phyloP scores from a whole-genome alignment of 176 grass and related monocot species.

The Raddia guianensis region DNA sequence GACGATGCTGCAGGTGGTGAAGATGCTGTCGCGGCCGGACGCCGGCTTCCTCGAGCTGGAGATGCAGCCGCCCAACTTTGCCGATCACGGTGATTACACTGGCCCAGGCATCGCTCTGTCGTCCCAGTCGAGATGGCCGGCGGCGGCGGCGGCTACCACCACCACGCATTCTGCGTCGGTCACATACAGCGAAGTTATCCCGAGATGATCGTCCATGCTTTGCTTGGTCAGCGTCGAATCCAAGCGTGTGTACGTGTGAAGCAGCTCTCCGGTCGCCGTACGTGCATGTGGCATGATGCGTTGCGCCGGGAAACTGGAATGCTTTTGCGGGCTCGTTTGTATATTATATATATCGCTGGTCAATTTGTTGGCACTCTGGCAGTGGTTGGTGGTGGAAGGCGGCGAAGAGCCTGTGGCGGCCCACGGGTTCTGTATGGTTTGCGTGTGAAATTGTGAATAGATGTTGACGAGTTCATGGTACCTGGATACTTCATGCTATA shows the following conservation, averaged over 20 bases:
- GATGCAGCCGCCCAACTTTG: constrained; percentile 31
- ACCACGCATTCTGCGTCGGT: background rate
- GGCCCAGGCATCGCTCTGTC: no score
- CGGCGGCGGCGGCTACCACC: background rate
- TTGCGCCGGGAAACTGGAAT: background rate
- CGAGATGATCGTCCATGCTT: background rate
- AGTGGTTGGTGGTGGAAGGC: no score
- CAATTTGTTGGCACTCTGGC: no score
- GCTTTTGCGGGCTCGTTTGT: background rate
- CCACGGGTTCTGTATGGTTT: no score
- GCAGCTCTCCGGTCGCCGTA: background rate
- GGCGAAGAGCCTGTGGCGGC: no score
- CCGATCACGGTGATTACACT: background rate
- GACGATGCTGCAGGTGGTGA: constrained; percentile 51
- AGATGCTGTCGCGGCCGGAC: constrained; percentile 35
- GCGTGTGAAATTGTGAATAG: background rate
- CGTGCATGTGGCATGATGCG: background rate
- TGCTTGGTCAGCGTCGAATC: no score
- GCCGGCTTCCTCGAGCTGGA: background rate
- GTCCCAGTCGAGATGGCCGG: background rate
- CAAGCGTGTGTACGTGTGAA: no score
- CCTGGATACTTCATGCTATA: no score
- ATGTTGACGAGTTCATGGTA: background rate
- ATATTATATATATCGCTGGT: background rate
- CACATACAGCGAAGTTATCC: constrained; percentile 32